These are phyloP conservation scores for Mucor indicus DNA, from an alignment of 371 early-diverging fungal genomes.

Conservation along the genomic window DNA sequence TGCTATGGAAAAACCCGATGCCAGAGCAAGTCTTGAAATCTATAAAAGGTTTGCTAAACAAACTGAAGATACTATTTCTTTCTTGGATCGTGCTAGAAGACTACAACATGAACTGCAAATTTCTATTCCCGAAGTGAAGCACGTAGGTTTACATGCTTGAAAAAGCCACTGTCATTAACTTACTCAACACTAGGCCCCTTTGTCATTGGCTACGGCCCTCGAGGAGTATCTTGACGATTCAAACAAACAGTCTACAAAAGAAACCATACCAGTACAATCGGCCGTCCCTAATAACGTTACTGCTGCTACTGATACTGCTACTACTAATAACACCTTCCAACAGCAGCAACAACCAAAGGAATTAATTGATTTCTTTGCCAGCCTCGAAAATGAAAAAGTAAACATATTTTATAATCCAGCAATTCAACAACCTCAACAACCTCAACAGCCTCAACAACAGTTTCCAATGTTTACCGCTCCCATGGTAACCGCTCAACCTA, in stretches of 20 bases:
- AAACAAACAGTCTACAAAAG: neutral
- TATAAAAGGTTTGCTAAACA: constrained; percentile 89
- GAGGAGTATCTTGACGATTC: constrained; percentile 75
- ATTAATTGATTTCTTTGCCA: constrained; percentile 71
- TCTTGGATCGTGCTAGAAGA: constrained; percentile 75
- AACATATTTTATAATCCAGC: constrained; percentile 40
- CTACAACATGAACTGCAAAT: constrained; percentile 70
- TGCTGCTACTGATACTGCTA: constrained; percentile 1
- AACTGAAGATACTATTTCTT: constrained; percentile 75
- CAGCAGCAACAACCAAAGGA: constrained; percentile 44
- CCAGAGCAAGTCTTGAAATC: constrained; percentile 76
- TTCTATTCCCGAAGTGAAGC: constrained; percentile 80
- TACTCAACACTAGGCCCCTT: neutral
- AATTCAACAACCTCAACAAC: constrained; percentile 6
- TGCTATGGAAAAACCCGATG: constrained; percentile 82
- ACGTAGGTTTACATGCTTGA: constrained; percentile 49
- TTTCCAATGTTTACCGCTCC: neutral
- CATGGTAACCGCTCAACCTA: neutral
- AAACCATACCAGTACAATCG: neutral
- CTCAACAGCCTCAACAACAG: neutral
- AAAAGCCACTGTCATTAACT: neutral
- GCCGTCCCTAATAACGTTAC: no score
- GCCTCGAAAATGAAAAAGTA: constrained; percentile 63
- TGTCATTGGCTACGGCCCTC: constrained; percentile 76
- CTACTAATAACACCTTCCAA: constrained; percentile 7